Conservation (phyloP, 2,329 filamentous ascomycete species). For the Elsinoe australis region DNA sequence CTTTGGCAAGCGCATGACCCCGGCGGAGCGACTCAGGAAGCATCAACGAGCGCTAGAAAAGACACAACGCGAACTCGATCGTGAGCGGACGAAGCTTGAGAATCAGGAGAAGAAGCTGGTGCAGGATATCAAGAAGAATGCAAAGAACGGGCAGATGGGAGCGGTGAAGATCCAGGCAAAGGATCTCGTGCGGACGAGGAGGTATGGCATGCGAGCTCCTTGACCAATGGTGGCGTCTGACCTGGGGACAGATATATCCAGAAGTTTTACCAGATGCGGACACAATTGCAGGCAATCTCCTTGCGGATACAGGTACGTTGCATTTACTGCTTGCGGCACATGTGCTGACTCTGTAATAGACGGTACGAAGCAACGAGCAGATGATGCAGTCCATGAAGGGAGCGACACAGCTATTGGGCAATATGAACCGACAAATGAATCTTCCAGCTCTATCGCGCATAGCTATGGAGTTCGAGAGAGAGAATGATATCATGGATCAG, state of each 20-base stretch:
- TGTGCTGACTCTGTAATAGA: conserved; percentile 45
- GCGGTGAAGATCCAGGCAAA: conserved; percentile 98
- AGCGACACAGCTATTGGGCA: conserved; percentile 81
- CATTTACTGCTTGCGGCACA: not conserved
- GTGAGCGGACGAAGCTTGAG: conserved; percentile 90
- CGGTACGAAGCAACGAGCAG: conserved; percentile 94
- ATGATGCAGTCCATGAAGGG: conserved; percentile 99
- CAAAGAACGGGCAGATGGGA: conserved; percentile 97
- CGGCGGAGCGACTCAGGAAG: conserved; percentile 80
- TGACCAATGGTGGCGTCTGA: conserved; percentile 19
- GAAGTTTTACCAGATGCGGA: conserved; percentile 98
- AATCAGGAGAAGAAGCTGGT: conserved; percentile 98
- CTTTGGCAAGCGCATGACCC: conserved; percentile 98
- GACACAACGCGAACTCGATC: conserved; percentile 90
- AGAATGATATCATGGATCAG: conserved; percentile 99
- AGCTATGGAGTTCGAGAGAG: conserved; percentile 97
- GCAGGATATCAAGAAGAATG: conserved; percentile 93
- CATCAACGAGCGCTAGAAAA: conserved; percentile 96
- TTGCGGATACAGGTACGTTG: conserved; percentile 79
- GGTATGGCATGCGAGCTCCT: conserved; percentile 39
- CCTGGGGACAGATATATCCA: conserved; percentile 67
- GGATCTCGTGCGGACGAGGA: conserved; percentile 83
- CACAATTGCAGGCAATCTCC: conserved; percentile 91
- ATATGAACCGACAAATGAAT: conserved; percentile 98
- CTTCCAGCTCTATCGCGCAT: conserved; percentile 90